Conservation (phyloP, 1,284 basidiomycete genomes). For the Cutaneotrichosporon spelunceum region DNA sequence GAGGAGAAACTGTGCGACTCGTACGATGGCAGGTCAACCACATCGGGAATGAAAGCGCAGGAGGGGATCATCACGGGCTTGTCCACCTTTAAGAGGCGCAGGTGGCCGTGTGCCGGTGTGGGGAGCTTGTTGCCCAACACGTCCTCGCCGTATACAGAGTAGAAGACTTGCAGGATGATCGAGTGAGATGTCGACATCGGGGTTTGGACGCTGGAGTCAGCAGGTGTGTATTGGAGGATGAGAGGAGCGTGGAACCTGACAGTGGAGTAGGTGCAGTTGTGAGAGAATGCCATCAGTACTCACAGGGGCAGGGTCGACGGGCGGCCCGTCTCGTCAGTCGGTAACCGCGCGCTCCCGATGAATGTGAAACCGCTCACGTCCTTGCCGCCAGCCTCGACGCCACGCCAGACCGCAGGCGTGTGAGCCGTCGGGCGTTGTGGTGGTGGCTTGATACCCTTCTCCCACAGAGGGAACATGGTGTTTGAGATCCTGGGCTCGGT, state of each 20-base stretch:
- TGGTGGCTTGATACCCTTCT: slow-evolving; percentile 23
- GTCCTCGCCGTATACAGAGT: slow-evolving; percentile 39
- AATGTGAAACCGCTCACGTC: slow-evolving; percentile 18
- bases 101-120: slow-evolving; percentile 5
- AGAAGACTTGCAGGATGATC: slow-evolving; percentile 39
- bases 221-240: not conserved
- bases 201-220: slow-evolving; percentile 32
- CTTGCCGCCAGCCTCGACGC: slow-evolving; percentile 19
- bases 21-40: slow-evolving; percentile 24
- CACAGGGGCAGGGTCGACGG: slow-evolving; percentile 36
- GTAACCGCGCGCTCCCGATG: slow-evolving; percentile 30
- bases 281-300: not conserved
- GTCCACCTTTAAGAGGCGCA: slow-evolving; percentile 16
- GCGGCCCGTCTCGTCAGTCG: slow-evolving; percentile 36
- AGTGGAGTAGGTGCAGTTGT: not conserved
- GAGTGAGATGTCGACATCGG: slow-evolving; percentile 40
- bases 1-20: slow-evolving; percentile 18
- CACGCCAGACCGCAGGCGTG: slow-evolving; percentile 35
- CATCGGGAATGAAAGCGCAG: slow-evolving; percentile 24
- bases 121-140: slow-evolving; percentile 18
- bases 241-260: not conserved
- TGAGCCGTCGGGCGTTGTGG: slow-evolving; percentile 16
- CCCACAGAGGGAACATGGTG: slow-evolving; percentile 24
- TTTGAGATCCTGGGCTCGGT: slow-evolving; percentile 16
- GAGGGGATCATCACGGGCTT: slow-evolving; percentile 16